Conservation (phyloP, 805 yeast genomes). For the Candida xiaguanensis region DNA sequence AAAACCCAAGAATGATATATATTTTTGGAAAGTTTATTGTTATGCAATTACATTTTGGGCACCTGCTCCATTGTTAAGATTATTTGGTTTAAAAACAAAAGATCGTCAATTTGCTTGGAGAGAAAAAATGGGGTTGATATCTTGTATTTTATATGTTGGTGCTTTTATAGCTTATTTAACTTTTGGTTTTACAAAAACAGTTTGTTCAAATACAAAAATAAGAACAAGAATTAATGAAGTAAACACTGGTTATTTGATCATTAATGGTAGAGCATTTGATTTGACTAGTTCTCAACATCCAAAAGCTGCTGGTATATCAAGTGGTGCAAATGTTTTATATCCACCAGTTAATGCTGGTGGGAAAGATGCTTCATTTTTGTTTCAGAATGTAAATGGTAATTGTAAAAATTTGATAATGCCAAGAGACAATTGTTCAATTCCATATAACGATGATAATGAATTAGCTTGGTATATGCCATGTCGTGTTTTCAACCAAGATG, state of each 20-base stretch:
- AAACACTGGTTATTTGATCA: slow-evolving; percentile 56
- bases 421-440: slow-evolving; percentile 65
- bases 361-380: slow-evolving; percentile 74
- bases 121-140: slow-evolving; percentile 83
- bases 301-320: slow-evolving; percentile 69
- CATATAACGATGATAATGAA: slow-evolving; percentile 48
- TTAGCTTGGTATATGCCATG: slow-evolving; percentile 98
- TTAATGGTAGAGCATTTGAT: slow-evolving; percentile 80
- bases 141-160: slow-evolving; percentile 71
- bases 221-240: slow-evolving; percentile 64
- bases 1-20: slow-evolving; percentile 23
- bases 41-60: slow-evolving; percentile 86
- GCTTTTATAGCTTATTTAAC: slow-evolving; percentile 80
- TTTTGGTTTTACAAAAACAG: slow-evolving; percentile 85
- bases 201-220: slow-evolving; percentile 48
- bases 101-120: slow-evolving; percentile 96
- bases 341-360: slow-evolving; percentile 91
- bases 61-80: slow-evolving; percentile 64
- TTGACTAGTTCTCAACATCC: slow-evolving; percentile 74
- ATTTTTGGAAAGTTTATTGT: slow-evolving; percentile 81
- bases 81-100: slow-evolving; percentile 74
- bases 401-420: slow-evolving; percentile 79
- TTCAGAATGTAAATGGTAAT: slow-evolving; percentile 89
- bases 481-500: slow-evolving; percentile 63
- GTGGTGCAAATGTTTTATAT: slow-evolving; percentile 68